phyloP scores from a whole-genome alignment of 129 eudicot species.

The Centaurea solstitialis region DNA sequence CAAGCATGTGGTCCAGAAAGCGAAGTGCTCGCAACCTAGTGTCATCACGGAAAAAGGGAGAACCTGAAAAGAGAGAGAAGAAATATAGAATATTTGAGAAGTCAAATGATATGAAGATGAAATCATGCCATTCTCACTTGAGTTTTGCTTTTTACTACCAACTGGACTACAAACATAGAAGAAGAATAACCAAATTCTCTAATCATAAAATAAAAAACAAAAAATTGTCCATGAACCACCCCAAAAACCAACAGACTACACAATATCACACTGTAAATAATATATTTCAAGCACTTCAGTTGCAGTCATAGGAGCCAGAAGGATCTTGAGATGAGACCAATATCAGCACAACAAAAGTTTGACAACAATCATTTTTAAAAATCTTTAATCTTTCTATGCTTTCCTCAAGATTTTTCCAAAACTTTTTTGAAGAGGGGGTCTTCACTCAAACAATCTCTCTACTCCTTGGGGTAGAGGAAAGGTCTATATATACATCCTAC shows the following conservation, averaged over 20 bases:
- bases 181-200: not conserved
- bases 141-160: not conserved
- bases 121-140: conserved; percentile 4
- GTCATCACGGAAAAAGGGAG: conserved; percentile 90
- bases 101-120: not conserved
- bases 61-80: conserved; percentile 56
- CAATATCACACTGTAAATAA: not conserved
- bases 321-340: not conserved
- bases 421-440: not conserved
- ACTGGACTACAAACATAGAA: not conserved
- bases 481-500: not conserved
- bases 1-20: conserved; percentile 98
- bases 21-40: conserved; percentile 99
- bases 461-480: not conserved
- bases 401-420: not conserved
- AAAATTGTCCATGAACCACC: not conserved
- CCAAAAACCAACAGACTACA: not conserved
- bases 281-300: not conserved
- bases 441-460: not conserved
- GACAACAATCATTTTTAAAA: not conserved
- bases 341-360: not conserved
- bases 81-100: conserved; percentile 10
- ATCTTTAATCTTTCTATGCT: not conserved
- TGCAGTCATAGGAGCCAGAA: not conserved
- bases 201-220: not conserved